Percentiles rank a stretch among this genome's conserved stretches.
Evolutionary conservation across 257 asterid species (phyloP).

Genomic region (Lithospermum erythrorhizon): DNA sequence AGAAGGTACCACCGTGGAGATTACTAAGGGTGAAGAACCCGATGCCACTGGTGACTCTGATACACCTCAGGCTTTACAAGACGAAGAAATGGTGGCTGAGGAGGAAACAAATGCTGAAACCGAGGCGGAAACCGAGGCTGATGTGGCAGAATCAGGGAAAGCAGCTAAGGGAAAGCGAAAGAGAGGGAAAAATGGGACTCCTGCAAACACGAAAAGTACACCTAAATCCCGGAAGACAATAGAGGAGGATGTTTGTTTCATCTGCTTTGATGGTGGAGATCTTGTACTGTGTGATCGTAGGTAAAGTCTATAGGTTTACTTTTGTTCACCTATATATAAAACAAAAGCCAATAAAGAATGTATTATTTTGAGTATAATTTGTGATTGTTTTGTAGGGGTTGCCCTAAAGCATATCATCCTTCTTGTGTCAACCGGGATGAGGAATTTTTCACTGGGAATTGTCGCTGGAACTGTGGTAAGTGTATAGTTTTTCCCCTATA

Average conservation of each 20-base stretch:
- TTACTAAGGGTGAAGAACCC: constrained; percentile 31
- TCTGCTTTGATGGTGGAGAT: constrained; percentile 96
- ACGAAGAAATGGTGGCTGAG: constrained; percentile 42
- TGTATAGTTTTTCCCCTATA: constrained; percentile 5
- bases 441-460: constrained; percentile 80
- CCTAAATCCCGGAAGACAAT: constrained; percentile 30
- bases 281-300: constrained; percentile 87
- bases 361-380: constrained; percentile 4
- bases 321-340: constrained; percentile 3
- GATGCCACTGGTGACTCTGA: constrained; percentile 35
- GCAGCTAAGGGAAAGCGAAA: constrained; percentile 59
- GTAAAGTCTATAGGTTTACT: constrained; percentile 26
- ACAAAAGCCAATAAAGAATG: not conserved
- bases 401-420: constrained; percentile 95
- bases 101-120: constrained; percentile 55
- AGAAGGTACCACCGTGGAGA: constrained; percentile 22
- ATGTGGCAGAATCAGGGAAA: constrained; percentile 47
- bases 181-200: constrained; percentile 49
- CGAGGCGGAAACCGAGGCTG: constrained; percentile 69
- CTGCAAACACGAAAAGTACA: constrained; percentile 29
- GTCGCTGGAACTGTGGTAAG: constrained; percentile 96
- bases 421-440: constrained; percentile 86
- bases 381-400: constrained; percentile 47
- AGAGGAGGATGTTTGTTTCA: constrained; percentile 92
- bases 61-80: constrained; percentile 33